phyloP scores from a whole-genome alignment of 2,329 filamentous ascomycete genomes.

The Apiospora sp. region DNA sequence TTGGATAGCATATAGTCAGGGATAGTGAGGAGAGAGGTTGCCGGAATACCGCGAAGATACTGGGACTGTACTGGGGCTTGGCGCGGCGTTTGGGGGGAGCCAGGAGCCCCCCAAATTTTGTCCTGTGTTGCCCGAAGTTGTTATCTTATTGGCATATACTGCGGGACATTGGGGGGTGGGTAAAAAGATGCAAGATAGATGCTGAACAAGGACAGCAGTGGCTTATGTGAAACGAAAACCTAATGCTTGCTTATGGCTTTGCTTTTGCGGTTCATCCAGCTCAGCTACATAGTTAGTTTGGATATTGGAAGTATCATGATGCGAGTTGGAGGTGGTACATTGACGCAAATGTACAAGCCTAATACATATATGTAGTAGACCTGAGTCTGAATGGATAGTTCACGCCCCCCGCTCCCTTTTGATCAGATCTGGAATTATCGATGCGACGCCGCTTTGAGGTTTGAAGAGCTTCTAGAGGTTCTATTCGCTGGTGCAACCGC shows the following conservation, averaged over 20 bases:
- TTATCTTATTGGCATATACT: conserved; percentile 7
- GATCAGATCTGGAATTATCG: conserved; percentile 10
- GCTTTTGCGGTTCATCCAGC: not conserved
- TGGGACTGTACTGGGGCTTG: not conserved
- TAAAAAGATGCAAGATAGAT: not conserved
- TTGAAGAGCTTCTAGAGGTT: conserved; percentile 24
- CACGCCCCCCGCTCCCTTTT: conserved; percentile 2
- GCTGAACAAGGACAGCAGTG: not conserved
- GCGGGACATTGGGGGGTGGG: not conserved
- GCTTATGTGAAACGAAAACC: conserved; percentile 15
- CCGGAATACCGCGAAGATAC: conserved; percentile 11
- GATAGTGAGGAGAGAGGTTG: conserved; percentile 19
- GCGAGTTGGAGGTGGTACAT: not conserved
- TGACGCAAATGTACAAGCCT: not conserved
- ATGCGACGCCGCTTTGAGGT: conserved; percentile 19
- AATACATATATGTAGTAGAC: not conserved
- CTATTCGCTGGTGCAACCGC: conserved; percentile 20
- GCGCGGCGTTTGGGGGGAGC: conserved; percentile 1
- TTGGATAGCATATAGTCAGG: conserved; percentile 14
- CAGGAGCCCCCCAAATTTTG: not conserved
- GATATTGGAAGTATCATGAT: conserved; percentile 5
- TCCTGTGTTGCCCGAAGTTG: conserved; percentile 3
- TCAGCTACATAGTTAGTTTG: not conserved
- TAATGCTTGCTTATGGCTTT: conserved; percentile 8
- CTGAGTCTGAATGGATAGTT: not conserved